phyloP scores from a whole-genome alignment of 495 filamentous ascomycete genomes.

The Daldinia concentrica region DNA sequence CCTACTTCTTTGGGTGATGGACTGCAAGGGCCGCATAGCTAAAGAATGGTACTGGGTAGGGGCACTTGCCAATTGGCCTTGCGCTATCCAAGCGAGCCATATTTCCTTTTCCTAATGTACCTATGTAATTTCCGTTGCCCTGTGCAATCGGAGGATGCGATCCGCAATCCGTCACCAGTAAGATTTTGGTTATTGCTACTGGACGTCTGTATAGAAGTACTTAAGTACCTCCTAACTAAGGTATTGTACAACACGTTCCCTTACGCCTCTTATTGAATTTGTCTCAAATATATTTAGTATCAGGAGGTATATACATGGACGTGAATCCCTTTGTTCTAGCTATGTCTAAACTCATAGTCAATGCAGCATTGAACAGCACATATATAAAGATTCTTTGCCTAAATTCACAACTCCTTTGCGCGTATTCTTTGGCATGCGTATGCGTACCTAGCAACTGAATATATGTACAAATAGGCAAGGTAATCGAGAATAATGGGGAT shows the following conservation, averaged over 20 bases:
- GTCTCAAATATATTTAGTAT: constrained; percentile 13
- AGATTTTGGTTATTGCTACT: neutral
- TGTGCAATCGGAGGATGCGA: constrained; percentile 45
- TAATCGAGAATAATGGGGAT: constrained; percentile 23
- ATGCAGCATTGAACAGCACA: neutral
- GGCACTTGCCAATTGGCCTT: constrained; percentile 17
- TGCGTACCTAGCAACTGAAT: constrained; percentile 13
- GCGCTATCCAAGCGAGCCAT: neutral
- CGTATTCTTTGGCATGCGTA: constrained; percentile 10
- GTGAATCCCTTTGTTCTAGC: neutral
- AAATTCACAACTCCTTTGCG: neutral
- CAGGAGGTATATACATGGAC: neutral
- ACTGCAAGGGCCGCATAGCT: constrained; percentile 8
- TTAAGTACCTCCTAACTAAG: constrained; percentile 12
- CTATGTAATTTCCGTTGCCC: constrained; percentile 43
- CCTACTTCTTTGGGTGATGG: constrained; percentile 24
- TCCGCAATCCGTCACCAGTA: constrained; percentile 31
- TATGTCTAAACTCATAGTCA: neutral
- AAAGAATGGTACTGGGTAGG: constrained; percentile 31
- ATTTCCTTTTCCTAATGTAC: constrained; percentile 25
- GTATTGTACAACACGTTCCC: constrained; percentile 1
- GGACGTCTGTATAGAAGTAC: neutral
- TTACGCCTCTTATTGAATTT: constrained; percentile 10
- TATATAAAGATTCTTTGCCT: neutral
- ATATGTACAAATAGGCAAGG: neutral